Base-by-base conservation (phyloP, 768 basidiomycete species). In the Kwoniella mangroviensis region DNA sequence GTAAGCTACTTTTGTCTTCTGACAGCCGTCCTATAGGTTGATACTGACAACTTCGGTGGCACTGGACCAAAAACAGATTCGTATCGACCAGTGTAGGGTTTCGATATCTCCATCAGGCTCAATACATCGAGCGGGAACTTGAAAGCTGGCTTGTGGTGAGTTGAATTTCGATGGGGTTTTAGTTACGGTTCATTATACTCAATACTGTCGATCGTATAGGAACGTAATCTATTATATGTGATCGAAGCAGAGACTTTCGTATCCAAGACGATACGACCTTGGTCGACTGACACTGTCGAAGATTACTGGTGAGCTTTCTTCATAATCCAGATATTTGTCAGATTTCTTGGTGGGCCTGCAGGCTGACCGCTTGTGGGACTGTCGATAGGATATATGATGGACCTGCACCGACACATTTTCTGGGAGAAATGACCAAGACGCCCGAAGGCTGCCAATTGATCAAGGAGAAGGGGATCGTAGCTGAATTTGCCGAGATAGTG, bases 361-460 rank as follows among this genome's bases (percentile, higher is more conserved):
- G 9, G 34, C 34, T 34, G 34, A 34, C 34, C 34, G 34, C 34
- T 34, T 6, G 19, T 9, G 45, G 45, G 12, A 49, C 19, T 49
- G 45, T 49, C 45, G 9, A 17, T 28, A 75, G 74, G 80, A 65
- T 49, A 45, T 77, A 76, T 61, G 73, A 78, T 28, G 76, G 78
- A 13, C 90, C 90, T 12, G 92, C 94, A 13, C 97, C 96, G 2
- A 89, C 92, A 1, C 95, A 99, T 82, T 98, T 99, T 83, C 96
- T 98, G 76, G 96, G 96, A 22, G 96, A 98, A 83, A 92, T 98
- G 88, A 91, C 94, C 56, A 98, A 97, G 83, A 98, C 97, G 3
- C 91, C 92, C 66, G 90, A 95, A 59, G 97, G 97, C 0, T 96
- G 94, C 82, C 91, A 92, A 78, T 89, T 94, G 11, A 84, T 99